Conservation (phyloP, 352 stramenopile genomes). For the Phytophthora hibernalis region DNA sequence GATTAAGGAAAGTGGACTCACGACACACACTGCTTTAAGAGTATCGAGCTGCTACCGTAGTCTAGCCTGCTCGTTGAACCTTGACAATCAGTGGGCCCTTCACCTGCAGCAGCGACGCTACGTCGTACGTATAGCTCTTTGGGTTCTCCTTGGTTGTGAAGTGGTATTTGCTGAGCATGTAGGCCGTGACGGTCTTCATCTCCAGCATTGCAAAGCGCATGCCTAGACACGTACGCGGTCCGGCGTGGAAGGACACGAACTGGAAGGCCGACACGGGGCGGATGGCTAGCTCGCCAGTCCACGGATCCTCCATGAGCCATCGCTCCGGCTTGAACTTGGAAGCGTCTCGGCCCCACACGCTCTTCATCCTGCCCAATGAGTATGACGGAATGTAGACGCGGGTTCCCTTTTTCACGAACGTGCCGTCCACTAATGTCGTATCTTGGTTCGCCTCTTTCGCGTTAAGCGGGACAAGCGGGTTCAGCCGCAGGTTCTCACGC, state of each 20-base stretch:
- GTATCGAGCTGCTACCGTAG: not conserved
- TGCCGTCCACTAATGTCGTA: constrained; percentile 53
- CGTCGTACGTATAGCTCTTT: constrained; percentile 52
- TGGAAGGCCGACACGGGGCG: constrained; percentile 42
- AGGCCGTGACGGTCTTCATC: constrained; percentile 47
- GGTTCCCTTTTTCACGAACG: constrained; percentile 55
- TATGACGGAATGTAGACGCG: constrained; percentile 67
- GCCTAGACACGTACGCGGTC: constrained; percentile 41
- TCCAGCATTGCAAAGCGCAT: constrained; percentile 61
- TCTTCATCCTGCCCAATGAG: constrained; percentile 50
- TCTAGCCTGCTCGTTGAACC: constrained; percentile 34
- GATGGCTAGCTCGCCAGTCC: constrained; percentile 34
- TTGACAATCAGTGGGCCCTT: constrained; percentile 47
- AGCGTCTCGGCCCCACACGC: constrained; percentile 63
- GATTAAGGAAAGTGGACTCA: constrained; percentile 19
- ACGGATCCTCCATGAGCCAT: constrained; percentile 52
- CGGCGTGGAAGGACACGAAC: constrained; percentile 45
- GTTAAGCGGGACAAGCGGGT: constrained; percentile 68
- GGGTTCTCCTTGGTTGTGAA: constrained; percentile 47
- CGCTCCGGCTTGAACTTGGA: constrained; percentile 70
- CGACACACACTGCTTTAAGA: not conserved
- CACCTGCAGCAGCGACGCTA: constrained; percentile 39
- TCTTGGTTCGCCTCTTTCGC: constrained; percentile 61
- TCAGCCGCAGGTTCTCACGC: constrained; percentile 69
- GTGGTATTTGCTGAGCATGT: constrained; percentile 52